Conservation (phyloP, 83 land plant species). For the Isoetes engelmannii region DNA sequence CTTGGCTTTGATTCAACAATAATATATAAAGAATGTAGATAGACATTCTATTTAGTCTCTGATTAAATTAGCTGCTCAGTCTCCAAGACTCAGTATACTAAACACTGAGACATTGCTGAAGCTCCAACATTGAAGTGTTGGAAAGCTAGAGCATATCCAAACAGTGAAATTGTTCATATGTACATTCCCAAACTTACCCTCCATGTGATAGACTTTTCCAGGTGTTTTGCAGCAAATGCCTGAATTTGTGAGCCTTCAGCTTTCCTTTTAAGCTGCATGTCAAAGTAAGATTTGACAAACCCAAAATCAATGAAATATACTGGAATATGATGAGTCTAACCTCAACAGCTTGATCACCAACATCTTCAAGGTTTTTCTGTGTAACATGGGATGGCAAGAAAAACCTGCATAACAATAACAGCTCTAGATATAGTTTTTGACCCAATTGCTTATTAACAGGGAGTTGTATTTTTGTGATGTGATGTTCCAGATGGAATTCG, state of each 20-base stretch:
- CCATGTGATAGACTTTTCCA: conserved; percentile 1
- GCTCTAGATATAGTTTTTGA: not conserved
- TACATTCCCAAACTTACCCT: not conserved
- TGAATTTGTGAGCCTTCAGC: not conserved
- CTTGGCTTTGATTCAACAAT: no score
- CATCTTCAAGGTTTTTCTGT: not conserved
- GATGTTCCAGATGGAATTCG: no score
- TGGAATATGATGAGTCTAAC: not conserved
- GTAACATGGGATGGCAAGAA: conserved; percentile 1
- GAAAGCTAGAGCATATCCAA: no score
- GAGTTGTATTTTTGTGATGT: not conserved
- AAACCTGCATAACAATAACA: not conserved
- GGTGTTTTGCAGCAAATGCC: not conserved
- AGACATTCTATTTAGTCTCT: no score
- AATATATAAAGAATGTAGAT: no score
- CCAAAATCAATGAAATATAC: not conserved
- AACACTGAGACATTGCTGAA: no score
- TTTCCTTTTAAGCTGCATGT: not conserved
- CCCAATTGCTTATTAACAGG: not conserved
- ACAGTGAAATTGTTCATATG: not conserved
- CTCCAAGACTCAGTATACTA: no score
- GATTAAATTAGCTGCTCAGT: no score
- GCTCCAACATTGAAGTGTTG: no score
- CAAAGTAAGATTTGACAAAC: not conserved
- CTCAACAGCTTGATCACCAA: conserved; percentile 2